Evolutionary conservation across 306 rosid species (phyloP), one percentile per base, ranked within the genome.

Genomic region (Quercus rubra): DNA sequence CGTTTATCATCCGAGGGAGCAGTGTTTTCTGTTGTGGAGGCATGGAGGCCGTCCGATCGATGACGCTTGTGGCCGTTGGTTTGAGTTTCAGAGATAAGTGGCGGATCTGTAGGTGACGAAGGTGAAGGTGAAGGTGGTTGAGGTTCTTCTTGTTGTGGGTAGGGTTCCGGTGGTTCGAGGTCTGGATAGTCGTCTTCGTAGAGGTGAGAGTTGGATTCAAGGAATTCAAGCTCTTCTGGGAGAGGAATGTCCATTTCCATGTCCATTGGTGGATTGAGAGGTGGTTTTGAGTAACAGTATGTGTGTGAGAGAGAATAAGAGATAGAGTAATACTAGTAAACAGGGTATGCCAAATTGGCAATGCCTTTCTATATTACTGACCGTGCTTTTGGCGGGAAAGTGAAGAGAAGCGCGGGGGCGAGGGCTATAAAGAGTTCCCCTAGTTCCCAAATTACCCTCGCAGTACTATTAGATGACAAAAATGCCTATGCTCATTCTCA

Each of bases 141-240:
- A 30, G 67, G 67, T 28, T 73, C 75, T 57, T 75, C 81, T 63
- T 66, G 79, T 85, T 72, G 84, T 25, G 81, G 84, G 67, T 70
- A 72, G 76, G 84, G 83, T 78, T 92, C 91, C 55, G 79, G 33
- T 55, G 81, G 80, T 18, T 89, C 87, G 27, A 77, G 43, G 54
- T 92, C 89, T 23, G 78, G 75, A 75, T 71, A 59, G 72, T 88
- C 82, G 55, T 41, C 46, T 41, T 91, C 87, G 55, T 85, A 55
- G 41, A 75, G 58, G 18, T 77, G 80, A 54, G 68, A 85, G 81
- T 81, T 81, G 41, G 94, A 93, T 83, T 94, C 99, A 25, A 92
- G 97, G 69, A 90, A 75, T 64, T 94, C 97, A 28, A 94, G 97
- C 82, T 94, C 97, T 75, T 94, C 96, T 1, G 92, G 93, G 25